Percentiles rank a stretch among this genome's conserved stretches.
phyloP scores from a whole-genome alignment of 768 basidiomycete species.

The Amanita jacksonii region DNA sequence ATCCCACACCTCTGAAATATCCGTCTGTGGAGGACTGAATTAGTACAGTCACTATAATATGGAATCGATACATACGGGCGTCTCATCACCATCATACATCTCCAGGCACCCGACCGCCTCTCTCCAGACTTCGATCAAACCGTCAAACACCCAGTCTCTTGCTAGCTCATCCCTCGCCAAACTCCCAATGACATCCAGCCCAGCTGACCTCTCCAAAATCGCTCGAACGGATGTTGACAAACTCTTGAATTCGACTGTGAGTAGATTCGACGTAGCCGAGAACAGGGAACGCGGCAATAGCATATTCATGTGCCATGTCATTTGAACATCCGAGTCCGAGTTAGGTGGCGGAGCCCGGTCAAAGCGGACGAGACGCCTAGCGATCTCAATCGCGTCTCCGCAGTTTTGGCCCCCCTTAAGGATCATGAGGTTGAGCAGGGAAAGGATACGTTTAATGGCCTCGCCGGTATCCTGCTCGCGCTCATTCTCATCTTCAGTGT shows the following conservation, averaged over 20 bases:
- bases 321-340: too few species aligned
- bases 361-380: conserved; percentile 29
- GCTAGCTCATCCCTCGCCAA: conserved; percentile 50
- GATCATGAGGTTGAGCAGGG: conserved; percentile 48
- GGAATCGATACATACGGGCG: conserved; percentile 36
- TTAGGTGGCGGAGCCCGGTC: conserved; percentile 27
- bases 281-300: conserved; percentile 46
- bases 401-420: conserved; percentile 40
- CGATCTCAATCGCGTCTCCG: conserved; percentile 45
- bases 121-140: conserved; percentile 46
- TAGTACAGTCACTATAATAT: not conserved
- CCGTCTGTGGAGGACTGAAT: conserved; percentile 22
- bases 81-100: conserved; percentile 31
- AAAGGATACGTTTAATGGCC: conserved; percentile 35
- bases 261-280: conserved; percentile 44
- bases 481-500: conserved; percentile 11
- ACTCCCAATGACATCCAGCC: conserved; percentile 43
- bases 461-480: conserved; percentile 25
- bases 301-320: conserved; percentile 34
- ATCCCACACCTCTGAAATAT: conserved; percentile 48
- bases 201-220: conserved; percentile 45
- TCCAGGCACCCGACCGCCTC: conserved; percentile 33
- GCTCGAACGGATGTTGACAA: conserved; percentile 39
- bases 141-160: conserved; percentile 40
- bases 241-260: conserved; percentile 41